Base-by-base conservation (phyloP, 495 filamentous ascomycete species). In the Podospora pseudopauciseta region DNA sequence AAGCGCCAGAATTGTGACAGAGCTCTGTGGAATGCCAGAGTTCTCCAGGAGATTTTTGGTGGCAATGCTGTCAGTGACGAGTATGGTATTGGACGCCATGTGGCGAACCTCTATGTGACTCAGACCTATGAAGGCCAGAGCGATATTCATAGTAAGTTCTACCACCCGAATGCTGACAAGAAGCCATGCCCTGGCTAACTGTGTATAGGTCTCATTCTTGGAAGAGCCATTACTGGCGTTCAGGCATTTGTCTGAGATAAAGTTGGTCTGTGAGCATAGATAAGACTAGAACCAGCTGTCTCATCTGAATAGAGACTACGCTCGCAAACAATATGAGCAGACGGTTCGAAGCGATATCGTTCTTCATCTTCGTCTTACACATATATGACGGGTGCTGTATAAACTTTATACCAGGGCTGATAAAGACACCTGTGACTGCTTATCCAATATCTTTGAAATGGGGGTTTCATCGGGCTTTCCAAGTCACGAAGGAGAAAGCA, bases 111-210 rank as follows among this genome's bases (percentile, higher is more conserved):
- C 68, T 98, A 96, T 77, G 96, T 99, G 64, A 97, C 94, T 58
- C 94, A 97, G 78, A 98, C 94, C 1, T 99, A 99, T 70, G 95
- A 97, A 80, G 94, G 94, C 7, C 94, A 97, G 77, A 96, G 92
- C 70, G 94, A 98, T 80, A 97, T 97, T 71, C 94, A 97, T 76
- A 85, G 92, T 95, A 80, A 86, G 92, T 85, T 66, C 65, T 19
- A 7, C 19, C 27, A 28, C 11, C 19, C 9, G 6, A 6, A 18
- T 15, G 2, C 4, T 20, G 28, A 18, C 44, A 27, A 59, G 49
- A 56, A 65, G 55, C 27, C 26, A 39, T 32, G 30, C 30, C 11
- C 19, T n/a, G 2, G 5, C 54, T 58, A 26, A 58, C 55, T 68
- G n/a, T 3, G 13, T 53, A 1, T 70, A 88, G 86, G 83, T 75